These are phyloP conservation scores for Plasmodium yoelii DNA, from an alignment of 169 alveolate species.

Conservation along the genomic window DNA sequence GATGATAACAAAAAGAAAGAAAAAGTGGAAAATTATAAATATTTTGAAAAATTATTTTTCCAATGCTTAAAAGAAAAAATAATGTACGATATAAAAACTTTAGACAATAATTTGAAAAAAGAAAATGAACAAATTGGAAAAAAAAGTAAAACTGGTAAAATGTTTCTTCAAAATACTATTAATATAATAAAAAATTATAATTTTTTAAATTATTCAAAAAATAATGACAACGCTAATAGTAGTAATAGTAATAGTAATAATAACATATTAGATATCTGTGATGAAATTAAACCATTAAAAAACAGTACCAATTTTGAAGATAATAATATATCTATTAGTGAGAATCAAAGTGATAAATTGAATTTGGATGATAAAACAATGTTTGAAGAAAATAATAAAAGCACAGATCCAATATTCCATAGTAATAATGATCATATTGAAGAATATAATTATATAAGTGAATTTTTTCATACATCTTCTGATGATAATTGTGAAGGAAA, in stretches of 20 bases:
- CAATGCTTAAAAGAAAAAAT: slow-evolving; percentile 47
- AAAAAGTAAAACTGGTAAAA: slow-evolving; percentile 6
- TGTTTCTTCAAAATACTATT: slow-evolving; percentile 48
- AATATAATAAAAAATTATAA: slow-evolving; percentile 39
- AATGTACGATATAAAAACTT: slow-evolving; percentile 52
- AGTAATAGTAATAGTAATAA: neutral
- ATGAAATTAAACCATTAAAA: neutral
- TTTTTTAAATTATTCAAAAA: slow-evolving; percentile 21
- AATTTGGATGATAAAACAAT: neutral
- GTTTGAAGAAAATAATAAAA: neutral
- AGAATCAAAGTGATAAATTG: neutral
- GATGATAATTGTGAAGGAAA: slow-evolving; percentile 27
- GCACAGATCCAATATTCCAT: neutral
- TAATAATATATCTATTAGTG: neutral
- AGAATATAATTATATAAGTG: slow-evolving; percentile 52
- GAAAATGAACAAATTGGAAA: neutral
- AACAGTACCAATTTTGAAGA: neutral
- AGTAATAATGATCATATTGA: slow-evolving; percentile 2
- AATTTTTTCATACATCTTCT: slow-evolving; percentile 50
- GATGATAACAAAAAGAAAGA: neutral
- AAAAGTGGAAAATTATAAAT: slow-evolving; percentile 20
- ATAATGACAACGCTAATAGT: neutral
- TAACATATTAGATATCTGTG: neutral
- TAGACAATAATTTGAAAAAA: slow-evolving; percentile 58
- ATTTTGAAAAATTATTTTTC: slow-evolving; percentile 53